These are phyloP conservation scores for Manihot esculenta DNA, from an alignment of 441 rosid species.

Conservation along the genomic window DNA sequence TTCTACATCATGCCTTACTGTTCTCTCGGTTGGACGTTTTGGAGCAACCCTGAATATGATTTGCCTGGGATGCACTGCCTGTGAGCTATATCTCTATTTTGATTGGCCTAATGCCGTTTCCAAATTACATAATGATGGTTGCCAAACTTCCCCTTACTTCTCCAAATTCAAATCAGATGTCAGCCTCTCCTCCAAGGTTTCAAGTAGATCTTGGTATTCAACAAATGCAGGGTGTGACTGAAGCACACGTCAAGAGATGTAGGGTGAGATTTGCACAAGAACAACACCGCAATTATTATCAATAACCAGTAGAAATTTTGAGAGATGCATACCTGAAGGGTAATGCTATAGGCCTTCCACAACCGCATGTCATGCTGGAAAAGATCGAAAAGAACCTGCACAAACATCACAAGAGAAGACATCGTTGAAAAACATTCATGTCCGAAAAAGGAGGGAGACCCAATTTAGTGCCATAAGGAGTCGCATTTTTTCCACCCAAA, in stretches of 20 bases:
- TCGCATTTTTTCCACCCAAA: not conserved
- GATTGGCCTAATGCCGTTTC: not conserved
- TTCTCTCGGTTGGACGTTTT: not conserved
- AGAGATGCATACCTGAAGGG: conserved; percentile 63
- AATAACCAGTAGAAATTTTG: conserved; percentile 15
- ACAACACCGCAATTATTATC: not conserved
- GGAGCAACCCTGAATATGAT: not conserved
- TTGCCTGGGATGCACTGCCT: not conserved
- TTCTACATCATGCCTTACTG: conserved; percentile 11
- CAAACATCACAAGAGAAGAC: conserved; percentile 1
- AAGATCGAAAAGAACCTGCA: conserved; percentile 89
- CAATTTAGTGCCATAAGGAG: not conserved
- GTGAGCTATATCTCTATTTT: not conserved
- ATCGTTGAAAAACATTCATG: not conserved
- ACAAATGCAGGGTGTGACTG: conserved; percentile 73
- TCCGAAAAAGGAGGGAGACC: not conserved
- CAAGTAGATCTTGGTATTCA: conserved; percentile 78
- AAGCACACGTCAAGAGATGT: conserved; percentile 16
- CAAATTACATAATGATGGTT: not conserved
- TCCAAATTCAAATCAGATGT: conserved; percentile 34
- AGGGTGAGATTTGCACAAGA: conserved; percentile 11
- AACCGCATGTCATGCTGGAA: conserved; percentile 75
- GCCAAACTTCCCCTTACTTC: conserved; percentile 16
- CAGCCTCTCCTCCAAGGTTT: conserved; percentile 64
- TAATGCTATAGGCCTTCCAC: conserved; percentile 85